Base-by-base conservation (phyloP, 2,329 filamentous ascomycete species). In the Colletotrichum sp. region DNA sequence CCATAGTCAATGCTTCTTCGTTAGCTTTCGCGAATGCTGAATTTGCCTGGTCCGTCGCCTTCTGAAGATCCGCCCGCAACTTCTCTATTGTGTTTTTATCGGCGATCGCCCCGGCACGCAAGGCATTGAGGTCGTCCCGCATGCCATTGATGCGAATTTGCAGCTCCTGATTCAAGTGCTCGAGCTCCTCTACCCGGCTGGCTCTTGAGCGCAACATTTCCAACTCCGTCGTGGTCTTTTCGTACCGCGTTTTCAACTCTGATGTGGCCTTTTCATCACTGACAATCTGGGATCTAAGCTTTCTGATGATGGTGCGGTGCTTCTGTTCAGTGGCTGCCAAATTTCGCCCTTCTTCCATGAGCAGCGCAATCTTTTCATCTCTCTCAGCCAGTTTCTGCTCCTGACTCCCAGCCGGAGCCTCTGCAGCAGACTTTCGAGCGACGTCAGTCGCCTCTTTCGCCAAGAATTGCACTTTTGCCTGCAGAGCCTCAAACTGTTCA, bases 331-430 rank as follows among this genome's bases (percentile, higher is more conserved):
- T 94, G 80, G 94, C 95, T 2, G 95, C 96, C 10, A 99, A 89
- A 79, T 94, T 96, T 80, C 97, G 95, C 1, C 98, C 97, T 86
- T 99, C 97, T 80, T 98, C 94, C 89, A 99, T 94, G 15, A 99
- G 87, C 63, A 96, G 87, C 4, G 96, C 95, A 80, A 99, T 98
- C 82, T 95, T 95, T 80, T 96, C 93, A 80, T 99, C 96, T 82
- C 96, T 98, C 81, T 98, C 96, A 2, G 95, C 94, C 16, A 99
- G 84, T 81, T 95, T 96, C 83, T 93, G 95, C 78, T 98, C 95
- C 3, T 89, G 73, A 72, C 93, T 95, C 8, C 94, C 94, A 0
- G 91, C 82, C 3, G 90, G 87, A 1, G 94, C 92, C 28, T 89
- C 87, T n/a, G 89, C 86, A 4, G 92, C 92, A 8, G 92, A 90